Base-by-base conservation (phyloP, 257 asterid species). In the Coffea canephora region DNA sequence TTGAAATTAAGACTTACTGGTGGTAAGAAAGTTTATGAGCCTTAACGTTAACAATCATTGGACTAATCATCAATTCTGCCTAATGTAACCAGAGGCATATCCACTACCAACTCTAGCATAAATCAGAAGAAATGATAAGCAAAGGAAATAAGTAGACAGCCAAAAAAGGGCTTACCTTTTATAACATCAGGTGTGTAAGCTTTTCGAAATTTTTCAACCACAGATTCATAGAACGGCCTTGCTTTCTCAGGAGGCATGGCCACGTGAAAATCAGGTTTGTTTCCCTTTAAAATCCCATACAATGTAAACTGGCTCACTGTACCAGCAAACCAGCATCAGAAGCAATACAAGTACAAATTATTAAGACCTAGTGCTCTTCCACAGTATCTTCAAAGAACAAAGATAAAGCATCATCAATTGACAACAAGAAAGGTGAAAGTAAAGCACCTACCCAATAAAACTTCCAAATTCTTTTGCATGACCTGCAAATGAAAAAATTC, bases 231-330 rank as follows among this genome's bases (percentile, higher is more conserved):
- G 83, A 91, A 91, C 25, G 88, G 82, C 84, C 85, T 93, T 48
- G 97, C 98, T 74, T 86, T 87, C 45, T 84, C 91, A 4, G 99
- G 97, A 74, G 98, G 96, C 99, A 95, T 95, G 55, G 99, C 98
- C 77, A 91, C 93, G 45, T 95, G 99, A 85, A 93, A 95, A 89
- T 95, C 98, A 0, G 99, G 99, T 79, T 91, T 95, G 89, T 95
- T 93, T 52, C 99, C 99, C 88, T 95, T 93, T 55, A 95, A 72
- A 73, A 91, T 73, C 78, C 98, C 99, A 83, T 87, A 92, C 55
- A 95, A 82, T 46, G 99, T 95, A 86, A 95, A 95, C 88, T 95
- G 98, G 84, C 98, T 93, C 41, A 93, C 99, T 93, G 93, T 88
- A 93, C 48, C 77, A 78, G 1, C 79, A 73, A 55, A 74, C 36